Evolutionary conservation across 331 rosid genomes (phyloP).

Genomic region (Cydonia oblonga): DNA sequence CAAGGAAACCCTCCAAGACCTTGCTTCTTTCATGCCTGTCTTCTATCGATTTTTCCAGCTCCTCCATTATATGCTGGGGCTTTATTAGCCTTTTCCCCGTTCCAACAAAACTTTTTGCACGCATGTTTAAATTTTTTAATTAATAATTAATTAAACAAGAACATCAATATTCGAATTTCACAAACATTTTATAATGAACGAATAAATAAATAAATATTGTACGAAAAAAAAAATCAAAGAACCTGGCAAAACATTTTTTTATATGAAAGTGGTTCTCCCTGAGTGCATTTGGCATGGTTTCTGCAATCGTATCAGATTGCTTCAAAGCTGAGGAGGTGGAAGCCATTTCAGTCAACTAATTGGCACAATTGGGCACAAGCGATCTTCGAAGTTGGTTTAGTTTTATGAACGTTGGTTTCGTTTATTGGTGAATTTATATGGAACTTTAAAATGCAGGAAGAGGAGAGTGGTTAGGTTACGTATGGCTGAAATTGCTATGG

Average conservation of each 20-base stretch:
- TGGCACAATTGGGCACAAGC: not conserved
- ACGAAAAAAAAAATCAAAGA: not conserved
- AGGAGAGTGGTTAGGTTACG: not conserved
- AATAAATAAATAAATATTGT: not conserved
- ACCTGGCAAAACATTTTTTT: constrained; percentile 80
- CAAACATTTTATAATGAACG: no score
- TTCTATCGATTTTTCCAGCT: constrained; percentile 48
- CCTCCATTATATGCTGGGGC: constrained; percentile 43
- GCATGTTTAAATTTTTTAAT: not conserved
- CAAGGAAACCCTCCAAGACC: constrained; percentile 59
- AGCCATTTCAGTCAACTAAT: constrained; percentile 34
- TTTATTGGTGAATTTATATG: not conserved
- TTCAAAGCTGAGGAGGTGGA: constrained; percentile 30
- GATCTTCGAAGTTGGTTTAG: not conserved
- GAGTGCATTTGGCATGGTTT: constrained; percentile 63
- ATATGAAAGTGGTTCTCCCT: constrained; percentile 50
- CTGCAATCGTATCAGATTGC: constrained; percentile 55
- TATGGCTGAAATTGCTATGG: not conserved
- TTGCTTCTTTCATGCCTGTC: constrained; percentile 50
- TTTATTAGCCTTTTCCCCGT: constrained; percentile 64
- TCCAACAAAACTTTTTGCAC: constrained; percentile 32
- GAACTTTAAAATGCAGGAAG: not conserved
- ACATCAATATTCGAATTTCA: not conserved
- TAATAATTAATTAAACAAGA: not conserved
- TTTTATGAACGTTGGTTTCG: not conserved